Conservation (phyloP, 2,329 filamentous ascomycete species). For the Botrytis cinerea region DNA sequence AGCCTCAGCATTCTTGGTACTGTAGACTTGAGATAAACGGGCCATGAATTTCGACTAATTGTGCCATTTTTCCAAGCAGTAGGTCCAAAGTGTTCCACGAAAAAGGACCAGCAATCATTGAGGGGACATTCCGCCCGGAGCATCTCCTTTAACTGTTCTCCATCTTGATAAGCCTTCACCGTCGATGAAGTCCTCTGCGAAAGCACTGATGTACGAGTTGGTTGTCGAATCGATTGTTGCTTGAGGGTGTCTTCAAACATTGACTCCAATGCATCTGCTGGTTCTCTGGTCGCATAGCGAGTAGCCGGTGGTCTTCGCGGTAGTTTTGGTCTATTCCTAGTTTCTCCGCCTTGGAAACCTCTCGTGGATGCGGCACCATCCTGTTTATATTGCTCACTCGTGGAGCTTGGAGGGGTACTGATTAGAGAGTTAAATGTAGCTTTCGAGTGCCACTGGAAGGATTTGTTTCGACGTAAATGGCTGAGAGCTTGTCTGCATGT, state of each 20-base stretch:
- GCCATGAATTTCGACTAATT: conserved; percentile 26
- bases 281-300: conserved; percentile 12
- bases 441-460: conserved; percentile 32
- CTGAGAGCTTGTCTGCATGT: conserved; percentile 37
- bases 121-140: conserved; percentile 30
- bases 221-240: conserved; percentile 16
- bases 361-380: not conserved
- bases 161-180: conserved; percentile 37
- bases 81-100: conserved; percentile 40
- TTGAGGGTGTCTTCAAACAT: conserved; percentile 39
- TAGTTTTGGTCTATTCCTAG: not conserved
- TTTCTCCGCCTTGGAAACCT: not conserved
- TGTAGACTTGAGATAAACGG: conserved; percentile 30
- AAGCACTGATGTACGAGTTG: conserved; percentile 14
- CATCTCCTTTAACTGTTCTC: conserved; percentile 36
- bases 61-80: conserved; percentile 27
- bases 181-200: conserved; percentile 22
- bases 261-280: conserved; percentile 39
- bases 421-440: conserved; percentile 35
- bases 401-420: conserved; percentile 5
- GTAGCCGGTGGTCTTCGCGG: not conserved
- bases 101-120: conserved; percentile 39
- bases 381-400: conserved; percentile 13
- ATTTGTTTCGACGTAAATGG: conserved; percentile 27
- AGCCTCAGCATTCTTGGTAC: conserved; percentile 30